These are phyloP conservation scores for Rhizopogon parksii DNA, from an alignment of 1,284 basidiomycete species.

Conservation along the genomic window DNA sequence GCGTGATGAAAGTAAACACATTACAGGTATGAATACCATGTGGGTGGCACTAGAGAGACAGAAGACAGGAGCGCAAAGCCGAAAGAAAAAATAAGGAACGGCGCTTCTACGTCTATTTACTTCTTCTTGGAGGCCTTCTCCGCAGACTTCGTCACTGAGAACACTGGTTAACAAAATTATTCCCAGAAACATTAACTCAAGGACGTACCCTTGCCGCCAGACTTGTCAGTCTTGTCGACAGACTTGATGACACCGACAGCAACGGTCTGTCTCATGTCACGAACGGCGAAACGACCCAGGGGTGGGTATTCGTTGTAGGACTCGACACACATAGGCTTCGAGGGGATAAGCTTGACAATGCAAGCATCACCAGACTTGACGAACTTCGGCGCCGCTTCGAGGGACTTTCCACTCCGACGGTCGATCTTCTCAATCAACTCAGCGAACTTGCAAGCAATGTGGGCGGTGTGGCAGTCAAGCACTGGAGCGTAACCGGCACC, in stretches of 20 bases:
- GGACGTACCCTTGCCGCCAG: constrained; percentile 71
- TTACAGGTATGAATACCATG: constrained; percentile 40
- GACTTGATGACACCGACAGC: constrained; percentile 97
- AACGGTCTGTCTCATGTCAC: constrained; percentile 98
- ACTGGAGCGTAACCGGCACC: constrained; percentile 97
- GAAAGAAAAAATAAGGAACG: constrained; percentile 40
- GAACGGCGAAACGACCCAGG: constrained; percentile 97
- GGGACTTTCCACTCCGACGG: constrained; percentile 91
- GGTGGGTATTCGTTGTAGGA: constrained; percentile 97
- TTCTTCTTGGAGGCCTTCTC: constrained; percentile 97
- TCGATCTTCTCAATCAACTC: constrained; percentile 99
- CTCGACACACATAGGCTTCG: constrained; percentile 98
- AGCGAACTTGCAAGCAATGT: constrained; percentile 99
- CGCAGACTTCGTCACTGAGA: constrained; percentile 85
- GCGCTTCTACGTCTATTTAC: constrained; percentile 76
- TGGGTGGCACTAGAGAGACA: constrained; percentile 26
- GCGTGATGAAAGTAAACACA: constrained; percentile 9
- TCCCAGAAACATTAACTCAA: constrained; percentile 4
- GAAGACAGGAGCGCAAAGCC: constrained; percentile 30
- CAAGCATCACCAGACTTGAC: constrained; percentile 95
- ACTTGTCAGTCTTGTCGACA: constrained; percentile 88
- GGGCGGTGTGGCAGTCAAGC: constrained; percentile 99
- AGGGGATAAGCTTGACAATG: constrained; percentile 96
- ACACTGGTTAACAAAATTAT: constrained; percentile 10
- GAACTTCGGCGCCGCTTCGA: constrained; percentile 90